A percentile compares a stretch with the other conserved stretches of the same genome.
phyloP scores from a whole-genome alignment of 2,329 filamentous ascomycete species.

The Zymoseptoria passerinii region DNA sequence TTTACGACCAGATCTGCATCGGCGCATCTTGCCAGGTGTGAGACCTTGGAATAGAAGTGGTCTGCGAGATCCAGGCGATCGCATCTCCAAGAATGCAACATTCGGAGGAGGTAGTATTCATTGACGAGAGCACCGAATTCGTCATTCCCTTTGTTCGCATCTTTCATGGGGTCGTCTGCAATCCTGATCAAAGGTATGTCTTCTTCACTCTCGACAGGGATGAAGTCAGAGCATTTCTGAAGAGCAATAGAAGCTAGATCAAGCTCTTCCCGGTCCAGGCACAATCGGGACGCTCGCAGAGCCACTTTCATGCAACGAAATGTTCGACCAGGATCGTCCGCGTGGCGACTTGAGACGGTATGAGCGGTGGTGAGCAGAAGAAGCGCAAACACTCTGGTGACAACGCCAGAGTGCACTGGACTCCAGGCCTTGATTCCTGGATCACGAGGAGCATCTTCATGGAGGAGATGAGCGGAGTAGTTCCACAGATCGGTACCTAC shows the following conservation, averaged over 20 bases:
- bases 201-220: constrained; percentile 15
- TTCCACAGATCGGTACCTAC: constrained; percentile 60
- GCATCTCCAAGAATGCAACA: constrained; percentile 67
- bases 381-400: constrained; percentile 54
- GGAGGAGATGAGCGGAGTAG: constrained; percentile 45
- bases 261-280: constrained; percentile 51
- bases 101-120: constrained; percentile 60
- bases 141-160: constrained; percentile 21
- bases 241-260: constrained; percentile 54
- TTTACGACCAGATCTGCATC: constrained; percentile 47
- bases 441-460: constrained; percentile 8
- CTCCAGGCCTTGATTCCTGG: neutral
- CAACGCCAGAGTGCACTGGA: constrained; percentile 11
- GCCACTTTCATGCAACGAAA: constrained; percentile 58
- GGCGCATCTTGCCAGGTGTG: neutral
- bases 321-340: constrained; percentile 23
- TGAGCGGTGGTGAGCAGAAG: constrained; percentile 56
- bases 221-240: constrained; percentile 47
- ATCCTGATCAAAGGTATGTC: constrained; percentile 19
- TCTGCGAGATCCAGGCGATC: constrained; percentile 67
- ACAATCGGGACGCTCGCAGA: constrained; percentile 56
- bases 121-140: constrained; percentile 39
- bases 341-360: constrained; percentile 21
- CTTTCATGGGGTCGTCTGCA: constrained; percentile 7
- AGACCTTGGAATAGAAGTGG: constrained; percentile 60